phyloP scores from a whole-genome alignment of 371 early-diverging fungal species.

The Rhizopus delemar region DNA sequence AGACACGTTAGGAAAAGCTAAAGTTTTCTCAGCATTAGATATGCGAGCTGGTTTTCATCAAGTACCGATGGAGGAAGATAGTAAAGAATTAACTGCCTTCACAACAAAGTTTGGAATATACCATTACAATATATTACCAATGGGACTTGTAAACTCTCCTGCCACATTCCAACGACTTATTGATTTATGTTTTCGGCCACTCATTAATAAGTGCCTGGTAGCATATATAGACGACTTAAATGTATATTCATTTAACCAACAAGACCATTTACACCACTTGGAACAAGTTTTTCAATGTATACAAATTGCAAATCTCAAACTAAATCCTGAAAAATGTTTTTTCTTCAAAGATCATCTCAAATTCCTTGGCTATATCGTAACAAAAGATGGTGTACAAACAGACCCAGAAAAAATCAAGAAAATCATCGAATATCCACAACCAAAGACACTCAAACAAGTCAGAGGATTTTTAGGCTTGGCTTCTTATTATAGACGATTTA shows the following conservation, averaged over 20 bases:
- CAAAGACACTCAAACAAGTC: not conserved
- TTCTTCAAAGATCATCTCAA: not conserved
- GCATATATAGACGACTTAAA: not conserved
- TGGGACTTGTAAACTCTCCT: constrained; percentile 1
- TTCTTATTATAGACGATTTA: too few relatives aligned
- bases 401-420: too few relatives aligned
- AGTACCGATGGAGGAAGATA: not conserved
- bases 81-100: constrained; percentile 3
- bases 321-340: not conserved
- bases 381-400: not conserved
- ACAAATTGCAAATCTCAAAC: not conserved
- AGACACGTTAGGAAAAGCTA: constrained; percentile 25
- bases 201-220: not conserved
- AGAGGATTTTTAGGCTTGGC: constrained; percentile 3
- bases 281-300: not conserved
- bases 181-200: not conserved
- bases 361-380: constrained; percentile 5
- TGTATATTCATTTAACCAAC: not conserved
- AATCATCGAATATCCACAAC: too few relatives aligned
- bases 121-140: not conserved
- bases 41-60: constrained; percentile 10
- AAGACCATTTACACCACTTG: not conserved
- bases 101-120: constrained; percentile 10
- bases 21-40: constrained; percentile 25
- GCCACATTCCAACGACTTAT: constrained; percentile 1